These are phyloP conservation scores for Fomitopsis pulvina DNA, from an alignment of 768 basidiomycete species.

Conservation along the genomic window DNA sequence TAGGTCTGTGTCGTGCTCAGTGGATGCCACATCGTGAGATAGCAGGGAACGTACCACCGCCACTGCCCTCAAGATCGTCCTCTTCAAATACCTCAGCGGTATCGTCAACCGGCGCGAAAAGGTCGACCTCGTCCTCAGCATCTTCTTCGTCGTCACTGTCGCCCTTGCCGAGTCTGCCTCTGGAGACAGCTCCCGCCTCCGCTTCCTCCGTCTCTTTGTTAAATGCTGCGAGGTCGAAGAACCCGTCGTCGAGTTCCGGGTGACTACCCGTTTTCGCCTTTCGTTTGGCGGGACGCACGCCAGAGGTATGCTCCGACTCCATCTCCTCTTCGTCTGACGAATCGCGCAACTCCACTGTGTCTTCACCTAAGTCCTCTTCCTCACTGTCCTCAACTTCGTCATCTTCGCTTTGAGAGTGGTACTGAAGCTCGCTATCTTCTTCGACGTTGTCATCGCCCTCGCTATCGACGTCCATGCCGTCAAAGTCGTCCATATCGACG, in stretches of 20 bases:
- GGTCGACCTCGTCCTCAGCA: constrained; percentile 44
- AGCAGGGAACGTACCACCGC: constrained; percentile 28
- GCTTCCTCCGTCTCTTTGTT: constrained; percentile 79
- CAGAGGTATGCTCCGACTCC: too few species aligned
- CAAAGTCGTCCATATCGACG: constrained; percentile 16
- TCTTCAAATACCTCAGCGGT: constrained; percentile 31
- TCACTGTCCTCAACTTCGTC: constrained; percentile 25
- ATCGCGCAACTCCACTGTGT: constrained; percentile 24
- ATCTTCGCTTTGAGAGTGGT: constrained; percentile 18
- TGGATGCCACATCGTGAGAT: not conserved
- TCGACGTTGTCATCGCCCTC: constrained; percentile 29
- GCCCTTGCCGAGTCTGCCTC: constrained; percentile 49
- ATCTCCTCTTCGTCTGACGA: constrained; percentile 24
- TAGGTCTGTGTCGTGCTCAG: constrained; percentile 35
- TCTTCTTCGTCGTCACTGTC: constrained; percentile 52
- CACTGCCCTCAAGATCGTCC: constrained; percentile 37
- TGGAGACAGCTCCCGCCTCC: constrained; percentile 57
- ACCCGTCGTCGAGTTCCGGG: constrained; percentile 74
- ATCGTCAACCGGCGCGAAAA: constrained; percentile 57
- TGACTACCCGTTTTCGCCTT: constrained; percentile 24
- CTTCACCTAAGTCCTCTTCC: constrained; percentile 25
- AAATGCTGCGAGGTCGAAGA: constrained; percentile 85
- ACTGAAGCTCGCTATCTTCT: constrained; percentile 22
- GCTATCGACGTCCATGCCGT: constrained; percentile 26
- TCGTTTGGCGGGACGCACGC: constrained; percentile 4